Conservation (phyloP, 805 yeast genomes). For the Metschnikowia corniflorae region DNA sequence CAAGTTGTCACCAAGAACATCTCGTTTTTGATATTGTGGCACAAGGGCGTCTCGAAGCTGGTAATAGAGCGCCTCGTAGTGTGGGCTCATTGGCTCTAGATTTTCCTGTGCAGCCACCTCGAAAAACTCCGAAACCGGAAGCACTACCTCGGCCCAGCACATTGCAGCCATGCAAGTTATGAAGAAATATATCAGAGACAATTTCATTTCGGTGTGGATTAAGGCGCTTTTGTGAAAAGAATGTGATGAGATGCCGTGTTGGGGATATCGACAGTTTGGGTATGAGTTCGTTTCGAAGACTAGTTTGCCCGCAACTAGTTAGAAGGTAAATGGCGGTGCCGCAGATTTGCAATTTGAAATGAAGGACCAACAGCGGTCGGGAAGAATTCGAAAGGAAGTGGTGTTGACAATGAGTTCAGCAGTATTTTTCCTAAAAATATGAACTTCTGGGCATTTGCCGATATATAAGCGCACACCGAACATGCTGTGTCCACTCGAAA, state of each 20-base stretch:
- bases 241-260: no score
- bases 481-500: background rate
- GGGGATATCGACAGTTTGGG: no score
- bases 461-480: background rate
- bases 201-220: conserved; percentile 9
- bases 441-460: background rate
- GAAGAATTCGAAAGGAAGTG: no score
- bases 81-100: conserved; percentile 13
- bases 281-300: no score
- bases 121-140: conserved; percentile 5
- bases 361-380: no score
- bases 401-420: no score
- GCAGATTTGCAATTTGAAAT: no score
- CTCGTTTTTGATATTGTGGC: conserved; percentile 8
- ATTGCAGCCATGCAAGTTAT: conserved; percentile 5
- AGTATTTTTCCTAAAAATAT: no score
- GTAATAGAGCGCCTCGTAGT: conserved; percentile 9
- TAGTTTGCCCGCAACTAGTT: no score
- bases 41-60: conserved; percentile 2
- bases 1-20: conserved; percentile 7
- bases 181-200: conserved; percentile 3
- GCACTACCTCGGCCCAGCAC: conserved; percentile 6
- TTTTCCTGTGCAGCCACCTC: background rate
- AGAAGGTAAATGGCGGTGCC: no score
- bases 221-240: no score